Percentiles rank a stretch among this genome's conserved stretches.
Evolutionary conservation across 2,329 filamentous ascomycete species (phyloP).

Genomic region (Blumeria graminis): DNA sequence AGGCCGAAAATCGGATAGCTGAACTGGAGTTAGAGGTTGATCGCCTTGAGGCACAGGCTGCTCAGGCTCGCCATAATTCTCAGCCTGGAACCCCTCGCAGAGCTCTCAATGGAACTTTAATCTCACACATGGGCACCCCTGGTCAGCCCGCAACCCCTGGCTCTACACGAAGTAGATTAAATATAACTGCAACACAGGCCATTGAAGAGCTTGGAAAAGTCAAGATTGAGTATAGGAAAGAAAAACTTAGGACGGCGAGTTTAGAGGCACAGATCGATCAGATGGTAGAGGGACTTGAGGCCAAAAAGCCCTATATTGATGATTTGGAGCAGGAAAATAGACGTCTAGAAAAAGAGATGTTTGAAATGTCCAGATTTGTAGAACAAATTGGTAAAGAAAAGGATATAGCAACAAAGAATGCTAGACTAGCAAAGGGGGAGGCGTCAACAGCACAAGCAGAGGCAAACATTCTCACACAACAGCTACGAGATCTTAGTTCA

Average conservation of each 20-base stretch:
- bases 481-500: slow-evolving; percentile 69
- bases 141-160: slow-evolving; percentile 30
- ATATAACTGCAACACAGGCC: slow-evolving; percentile 34
- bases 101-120: slow-evolving; percentile 26
- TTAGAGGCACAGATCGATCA: slow-evolving; percentile 60
- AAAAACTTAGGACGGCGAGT: slow-evolving; percentile 50
- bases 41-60: slow-evolving; percentile 29
- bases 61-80: slow-evolving; percentile 19
- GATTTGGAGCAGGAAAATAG: slow-evolving; percentile 65
- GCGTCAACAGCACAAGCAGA: slow-evolving; percentile 41
- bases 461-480: slow-evolving; percentile 55
- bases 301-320: slow-evolving; percentile 67
- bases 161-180: slow-evolving; percentile 28
- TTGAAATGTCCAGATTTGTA: slow-evolving; percentile 64
- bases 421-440: slow-evolving; percentile 55
- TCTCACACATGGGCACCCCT: slow-evolving; percentile 30
- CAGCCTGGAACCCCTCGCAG: slow-evolving; percentile 33
- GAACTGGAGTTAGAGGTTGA: slow-evolving; percentile 41
- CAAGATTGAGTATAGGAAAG: slow-evolving; percentile 48
- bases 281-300: slow-evolving; percentile 64
- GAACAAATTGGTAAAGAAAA: slow-evolving; percentile 63
- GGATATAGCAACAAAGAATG: slow-evolving; percentile 53
- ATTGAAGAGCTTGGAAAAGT: slow-evolving; percentile 40
- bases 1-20: slow-evolving; percentile 34
- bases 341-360: slow-evolving; percentile 53